phyloP scores from a whole-genome alignment of 176 grass and related monocot species.

The Microstegium vimineum region DNA sequence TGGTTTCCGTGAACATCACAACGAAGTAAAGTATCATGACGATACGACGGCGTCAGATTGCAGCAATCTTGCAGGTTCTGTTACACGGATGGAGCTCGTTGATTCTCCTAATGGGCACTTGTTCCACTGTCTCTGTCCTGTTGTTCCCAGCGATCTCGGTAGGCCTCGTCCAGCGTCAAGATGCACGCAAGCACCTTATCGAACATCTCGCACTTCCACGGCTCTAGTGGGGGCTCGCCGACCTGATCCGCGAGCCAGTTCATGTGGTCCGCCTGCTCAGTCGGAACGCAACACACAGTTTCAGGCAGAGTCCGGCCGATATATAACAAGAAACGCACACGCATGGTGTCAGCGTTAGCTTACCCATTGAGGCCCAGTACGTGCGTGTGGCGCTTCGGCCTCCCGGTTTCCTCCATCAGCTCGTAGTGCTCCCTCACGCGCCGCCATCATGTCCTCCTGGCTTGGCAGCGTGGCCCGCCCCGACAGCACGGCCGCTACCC shows the following conservation, averaged over 20 bases:
- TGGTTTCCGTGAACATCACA: neutral
- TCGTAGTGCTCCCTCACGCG: conserved; percentile 27
- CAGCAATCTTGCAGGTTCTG: neutral
- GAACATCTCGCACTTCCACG: neutral
- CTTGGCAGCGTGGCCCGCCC: conserved; percentile 22
- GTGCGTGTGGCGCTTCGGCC: conserved; percentile 44
- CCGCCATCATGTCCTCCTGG: conserved; percentile 34
- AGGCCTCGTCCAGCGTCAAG: conserved; percentile 1
- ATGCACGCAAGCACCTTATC: neutral
- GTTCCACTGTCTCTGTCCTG: neutral
- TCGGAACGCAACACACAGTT: neutral
- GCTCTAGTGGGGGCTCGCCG: conserved; percentile 7
- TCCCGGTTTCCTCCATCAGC: conserved; percentile 31
- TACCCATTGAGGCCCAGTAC: conserved; percentile 7
- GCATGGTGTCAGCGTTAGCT: neutral
- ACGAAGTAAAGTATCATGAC: neutral
- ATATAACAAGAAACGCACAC: neutral
- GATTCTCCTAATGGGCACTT: neutral
- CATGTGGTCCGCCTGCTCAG: conserved; percentile 37
- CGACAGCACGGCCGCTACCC: conserved; percentile 41
- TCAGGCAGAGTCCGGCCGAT: neutral
- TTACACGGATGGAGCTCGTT: neutral
- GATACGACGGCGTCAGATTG: neutral
- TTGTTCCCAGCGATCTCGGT: conserved; percentile 24
- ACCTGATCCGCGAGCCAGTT: conserved; percentile 37